Percentiles rank a stretch among this genome's conserved stretches.
phyloP scores from a whole-genome alignment of 192 early-diverging fungal species.

The Linnemannia hyalina region DNA sequence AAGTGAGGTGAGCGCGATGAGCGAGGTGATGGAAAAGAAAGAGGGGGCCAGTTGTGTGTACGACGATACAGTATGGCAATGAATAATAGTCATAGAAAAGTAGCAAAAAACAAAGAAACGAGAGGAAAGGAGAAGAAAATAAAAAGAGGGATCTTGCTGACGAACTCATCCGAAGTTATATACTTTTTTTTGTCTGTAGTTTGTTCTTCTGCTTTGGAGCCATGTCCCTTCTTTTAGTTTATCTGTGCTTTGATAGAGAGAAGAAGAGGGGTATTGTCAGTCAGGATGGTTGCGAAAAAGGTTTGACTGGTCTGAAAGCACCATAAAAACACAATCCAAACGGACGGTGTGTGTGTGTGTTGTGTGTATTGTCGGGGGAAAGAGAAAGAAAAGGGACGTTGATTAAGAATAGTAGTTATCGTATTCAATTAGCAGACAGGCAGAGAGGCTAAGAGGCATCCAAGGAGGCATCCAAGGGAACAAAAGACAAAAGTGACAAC shows the following conservation, averaged over 20 bases:
- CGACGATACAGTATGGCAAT: not conserved
- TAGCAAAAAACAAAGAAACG: not conserved
- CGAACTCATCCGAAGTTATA: not conserved
- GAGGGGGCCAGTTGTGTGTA: not conserved
- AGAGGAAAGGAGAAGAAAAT: not conserved
- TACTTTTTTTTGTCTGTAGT: not conserved
- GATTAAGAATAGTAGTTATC: not conserved
- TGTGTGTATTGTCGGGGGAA: not conserved
- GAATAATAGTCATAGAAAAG: not conserved
- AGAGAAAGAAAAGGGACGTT: not conserved
- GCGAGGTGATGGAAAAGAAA: not conserved
- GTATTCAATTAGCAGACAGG: not conserved
- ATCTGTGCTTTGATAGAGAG: not conserved
- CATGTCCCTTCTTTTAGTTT: not conserved
- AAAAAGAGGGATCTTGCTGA: not conserved
- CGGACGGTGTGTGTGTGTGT: not conserved
- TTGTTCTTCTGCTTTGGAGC: not conserved
- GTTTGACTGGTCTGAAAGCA: not conserved
- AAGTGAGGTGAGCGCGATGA: not conserved
- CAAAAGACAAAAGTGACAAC: not conserved
- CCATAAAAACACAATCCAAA: not conserved
- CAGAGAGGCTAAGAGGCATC: not conserved
- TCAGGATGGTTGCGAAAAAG: not conserved
- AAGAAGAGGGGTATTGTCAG: not conserved
- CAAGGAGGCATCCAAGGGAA: not conserved